Percentiles rank a stretch among this genome's conserved stretches.
Evolutionary conservation across 331 rosid genomes (phyloP).

Genomic region (Acacia concinna): DNA sequence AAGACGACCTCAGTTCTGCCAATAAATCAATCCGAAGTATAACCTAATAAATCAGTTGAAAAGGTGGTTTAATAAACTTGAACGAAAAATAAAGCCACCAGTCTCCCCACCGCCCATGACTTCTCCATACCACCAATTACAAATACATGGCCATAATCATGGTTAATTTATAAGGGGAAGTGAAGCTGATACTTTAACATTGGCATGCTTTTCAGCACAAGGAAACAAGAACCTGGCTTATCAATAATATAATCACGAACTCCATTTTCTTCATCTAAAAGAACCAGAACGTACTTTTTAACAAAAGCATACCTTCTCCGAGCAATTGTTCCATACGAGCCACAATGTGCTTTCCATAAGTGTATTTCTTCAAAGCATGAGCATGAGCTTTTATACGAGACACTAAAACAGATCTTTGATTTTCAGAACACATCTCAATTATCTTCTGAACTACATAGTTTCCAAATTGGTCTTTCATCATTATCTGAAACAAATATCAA

Average conservation of each 20-base stretch:
- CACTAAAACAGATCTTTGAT: conserved; percentile 47
- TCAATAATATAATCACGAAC: background rate
- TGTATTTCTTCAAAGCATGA: conserved; percentile 71
- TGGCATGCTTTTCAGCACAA: background rate
- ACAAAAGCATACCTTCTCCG: conserved; percentile 32
- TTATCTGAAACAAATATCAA: conserved; percentile 41
- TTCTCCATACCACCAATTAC: background rate
- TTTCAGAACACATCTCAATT: conserved; percentile 61
- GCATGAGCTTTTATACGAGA: conserved; percentile 55
- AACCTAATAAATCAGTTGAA: background rate
- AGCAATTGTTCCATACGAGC: conserved; percentile 60
- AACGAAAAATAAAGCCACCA: background rate
- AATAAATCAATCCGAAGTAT: background rate
- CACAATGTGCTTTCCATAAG: conserved; percentile 75
- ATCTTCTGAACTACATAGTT: conserved; percentile 74
- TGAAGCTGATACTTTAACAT: conserved; percentile 5
- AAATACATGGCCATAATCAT: background rate
- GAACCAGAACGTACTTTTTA: background rate
- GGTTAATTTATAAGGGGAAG: background rate
- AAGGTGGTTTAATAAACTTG: background rate
- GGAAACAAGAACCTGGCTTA: background rate
- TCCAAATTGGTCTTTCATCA: conserved; percentile 76
- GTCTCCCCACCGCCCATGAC: background rate
- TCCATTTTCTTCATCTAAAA: background rate
- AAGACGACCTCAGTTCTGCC: background rate